phyloP scores from a whole-genome alignment of 192 early-diverging fungal genomes.

The Coemansia sp. region DNA sequence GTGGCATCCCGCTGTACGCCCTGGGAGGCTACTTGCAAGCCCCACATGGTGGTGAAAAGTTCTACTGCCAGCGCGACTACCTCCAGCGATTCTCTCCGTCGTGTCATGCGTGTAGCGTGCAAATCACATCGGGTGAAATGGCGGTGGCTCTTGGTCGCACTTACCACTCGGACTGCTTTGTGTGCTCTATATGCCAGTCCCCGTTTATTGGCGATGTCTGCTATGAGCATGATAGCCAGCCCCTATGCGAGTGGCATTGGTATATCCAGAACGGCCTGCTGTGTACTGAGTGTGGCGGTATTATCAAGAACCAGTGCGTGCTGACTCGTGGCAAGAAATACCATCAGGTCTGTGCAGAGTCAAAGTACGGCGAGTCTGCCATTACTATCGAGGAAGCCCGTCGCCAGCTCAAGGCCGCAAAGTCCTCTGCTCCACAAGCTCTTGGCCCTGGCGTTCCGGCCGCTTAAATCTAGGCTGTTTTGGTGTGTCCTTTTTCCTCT shows the following conservation, averaged over 20 bases:
- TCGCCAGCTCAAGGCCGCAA: conserved; percentile 39
- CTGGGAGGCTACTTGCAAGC: conserved; percentile 56
- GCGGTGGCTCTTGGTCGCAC: conserved; percentile 54
- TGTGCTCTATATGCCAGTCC: conserved; percentile 58
- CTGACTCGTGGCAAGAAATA: conserved; percentile 57
- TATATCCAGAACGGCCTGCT: conserved; percentile 55
- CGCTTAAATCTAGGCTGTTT: not conserved
- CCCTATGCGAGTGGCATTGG: conserved; percentile 59
- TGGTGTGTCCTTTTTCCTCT: not conserved
- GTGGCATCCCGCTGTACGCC: conserved; percentile 56
- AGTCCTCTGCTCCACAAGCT: conserved; percentile 5
- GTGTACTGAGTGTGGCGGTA: conserved; percentile 56
- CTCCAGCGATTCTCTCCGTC: conserved; percentile 54
- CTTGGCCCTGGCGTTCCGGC: not conserved
- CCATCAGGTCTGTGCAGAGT: conserved; percentile 53
- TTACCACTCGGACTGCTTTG: conserved; percentile 57
- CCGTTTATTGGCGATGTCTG: conserved; percentile 58
- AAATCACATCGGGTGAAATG: conserved; percentile 58
- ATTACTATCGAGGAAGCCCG: conserved; percentile 50
- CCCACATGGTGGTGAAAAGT: conserved; percentile 37
- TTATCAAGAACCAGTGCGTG: conserved; percentile 56
- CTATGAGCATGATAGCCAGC: conserved; percentile 57
- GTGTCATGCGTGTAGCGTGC: conserved; percentile 56
- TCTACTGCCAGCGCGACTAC: conserved; percentile 59
- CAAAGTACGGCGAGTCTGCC: conserved; percentile 52